Evolutionary conservation across 73 alveolate species (phyloP).

Genomic region (Tetrahymena malaccensis): DNA sequence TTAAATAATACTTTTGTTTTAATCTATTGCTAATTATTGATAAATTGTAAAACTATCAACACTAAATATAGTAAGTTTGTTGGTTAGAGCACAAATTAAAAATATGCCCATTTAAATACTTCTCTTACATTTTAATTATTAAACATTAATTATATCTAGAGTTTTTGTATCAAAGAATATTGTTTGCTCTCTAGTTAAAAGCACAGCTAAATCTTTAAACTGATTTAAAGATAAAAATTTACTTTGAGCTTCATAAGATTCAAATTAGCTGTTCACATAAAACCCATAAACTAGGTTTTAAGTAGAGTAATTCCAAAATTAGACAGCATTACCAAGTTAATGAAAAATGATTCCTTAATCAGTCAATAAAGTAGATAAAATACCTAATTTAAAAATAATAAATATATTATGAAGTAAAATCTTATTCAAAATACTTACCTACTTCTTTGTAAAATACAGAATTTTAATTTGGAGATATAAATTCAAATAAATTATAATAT

Average conservation of each 20-base stretch:
- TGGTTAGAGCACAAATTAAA: neutral
- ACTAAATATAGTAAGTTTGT: neutral
- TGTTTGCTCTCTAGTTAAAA: neutral
- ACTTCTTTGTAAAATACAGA: neutral
- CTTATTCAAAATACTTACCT: neutral
- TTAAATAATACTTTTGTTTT: neutral
- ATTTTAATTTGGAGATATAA: neutral
- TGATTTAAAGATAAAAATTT: neutral
- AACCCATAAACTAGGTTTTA: neutral
- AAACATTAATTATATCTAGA: neutral
- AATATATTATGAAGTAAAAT: no score
- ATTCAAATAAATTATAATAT: neutral
- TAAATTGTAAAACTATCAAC: neutral
- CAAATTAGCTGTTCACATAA: neutral
- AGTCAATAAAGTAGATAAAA: neutral
- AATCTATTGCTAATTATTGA: no score
- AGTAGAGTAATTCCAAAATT: neutral
- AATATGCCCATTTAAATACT: neutral
- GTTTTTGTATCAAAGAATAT: neutral
- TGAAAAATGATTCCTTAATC: neutral
- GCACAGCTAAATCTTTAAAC: neutral
- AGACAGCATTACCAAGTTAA: neutral
- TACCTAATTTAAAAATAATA: no score
- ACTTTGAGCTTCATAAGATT: neutral
- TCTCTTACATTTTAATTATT: neutral